Conservation (phyloP, 768 basidiomycete genomes). For the Paxillus ammoniavirescens region DNA sequence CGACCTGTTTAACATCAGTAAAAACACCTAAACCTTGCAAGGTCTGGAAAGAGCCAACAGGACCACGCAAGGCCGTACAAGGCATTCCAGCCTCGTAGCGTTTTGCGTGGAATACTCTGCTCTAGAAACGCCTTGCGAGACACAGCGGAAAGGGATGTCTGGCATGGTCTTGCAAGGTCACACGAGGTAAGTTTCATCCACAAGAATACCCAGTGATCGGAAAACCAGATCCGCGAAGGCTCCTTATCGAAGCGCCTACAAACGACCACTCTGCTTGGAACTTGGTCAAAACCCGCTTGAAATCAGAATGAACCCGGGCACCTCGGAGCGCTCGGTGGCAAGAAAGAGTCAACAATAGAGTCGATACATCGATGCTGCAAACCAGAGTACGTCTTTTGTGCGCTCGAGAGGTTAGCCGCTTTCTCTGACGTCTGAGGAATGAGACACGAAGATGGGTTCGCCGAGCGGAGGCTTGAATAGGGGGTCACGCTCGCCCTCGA, state of each 20-base stretch:
- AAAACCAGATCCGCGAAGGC: neutral
- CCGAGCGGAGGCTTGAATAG: slow-evolving; percentile 8
- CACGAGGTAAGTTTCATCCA: too few relatives aligned
- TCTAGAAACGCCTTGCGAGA: too few relatives aligned
- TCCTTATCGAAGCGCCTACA: slow-evolving; percentile 54
- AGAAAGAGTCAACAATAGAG: slow-evolving; percentile 46
- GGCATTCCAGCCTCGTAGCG: too few relatives aligned
- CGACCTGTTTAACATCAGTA: too few relatives aligned
- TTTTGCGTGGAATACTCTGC: too few relatives aligned
- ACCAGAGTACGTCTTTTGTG: slow-evolving; percentile 23
- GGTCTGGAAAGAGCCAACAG: too few relatives aligned
- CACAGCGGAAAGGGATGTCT: too few relatives aligned
- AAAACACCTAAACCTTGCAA: too few relatives aligned
- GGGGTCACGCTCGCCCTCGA: slow-evolving; percentile 20
- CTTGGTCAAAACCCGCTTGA: slow-evolving; percentile 23
- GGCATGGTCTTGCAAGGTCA: slow-evolving; percentile 20
- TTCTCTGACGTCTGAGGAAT: slow-evolving; percentile 17
- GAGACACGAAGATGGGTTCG: slow-evolving; percentile 16
- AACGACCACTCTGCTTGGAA: slow-evolving; percentile 65
- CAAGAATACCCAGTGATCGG: too few relatives aligned
- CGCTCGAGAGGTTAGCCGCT: neutral
- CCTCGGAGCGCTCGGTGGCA: slow-evolving; percentile 53
- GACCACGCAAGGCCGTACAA: too few relatives aligned
- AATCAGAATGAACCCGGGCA: slow-evolving; percentile 41
- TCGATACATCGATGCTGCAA: slow-evolving; percentile 39